phyloP scores from a whole-genome alignment of 768 basidiomycete species.

The Saitozyma sp. region DNA sequence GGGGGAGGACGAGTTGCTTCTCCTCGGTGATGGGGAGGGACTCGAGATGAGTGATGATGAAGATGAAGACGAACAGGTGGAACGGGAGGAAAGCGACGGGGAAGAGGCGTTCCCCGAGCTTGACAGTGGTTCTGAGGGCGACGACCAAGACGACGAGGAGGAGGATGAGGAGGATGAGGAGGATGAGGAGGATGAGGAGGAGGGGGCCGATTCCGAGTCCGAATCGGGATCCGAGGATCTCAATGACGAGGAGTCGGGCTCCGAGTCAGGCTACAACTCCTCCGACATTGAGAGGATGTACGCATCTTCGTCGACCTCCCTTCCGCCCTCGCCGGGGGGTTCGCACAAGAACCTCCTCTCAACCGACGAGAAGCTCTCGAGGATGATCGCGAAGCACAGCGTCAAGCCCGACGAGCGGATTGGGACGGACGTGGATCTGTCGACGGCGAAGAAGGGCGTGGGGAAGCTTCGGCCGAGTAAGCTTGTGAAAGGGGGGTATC shows the following conservation, averaged over 20 bases:
- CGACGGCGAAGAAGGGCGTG: constrained; percentile 41
- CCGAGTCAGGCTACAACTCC: constrained; percentile 53
- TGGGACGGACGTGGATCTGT: constrained; percentile 43
- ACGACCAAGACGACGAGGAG: constrained; percentile 30
- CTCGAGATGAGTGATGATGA: constrained; percentile 23
- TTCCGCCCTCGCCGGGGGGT: constrained; percentile 22
- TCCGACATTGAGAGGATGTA: constrained; percentile 53
- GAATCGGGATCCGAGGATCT: constrained; percentile 27
- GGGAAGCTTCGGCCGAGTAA: constrained; percentile 43
- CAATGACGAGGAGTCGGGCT: constrained; percentile 46
- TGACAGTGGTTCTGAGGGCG: constrained; percentile 40
- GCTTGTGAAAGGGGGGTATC: constrained; percentile 48
- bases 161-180: constrained; percentile 30
- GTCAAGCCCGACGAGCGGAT: constrained; percentile 50
- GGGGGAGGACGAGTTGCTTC: constrained; percentile 6
- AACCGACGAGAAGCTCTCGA: constrained; percentile 40
- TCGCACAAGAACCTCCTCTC: constrained; percentile 21
- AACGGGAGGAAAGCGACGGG: constrained; percentile 25
- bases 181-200: constrained; percentile 16
- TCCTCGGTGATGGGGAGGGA: constrained; percentile 4
- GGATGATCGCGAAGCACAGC: constrained; percentile 46
- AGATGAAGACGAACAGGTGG: constrained; percentile 20
- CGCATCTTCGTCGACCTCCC: constrained; percentile 8
- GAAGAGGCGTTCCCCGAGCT: constrained; percentile 44
- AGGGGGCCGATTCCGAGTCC: constrained; percentile 8